Percentiles rank a stretch among this genome's conserved stretches.
These are phyloP conservation scores for Pyrus bretschneideri DNA, from an alignment of 306 rosid genomes.

Conservation along the genomic window DNA sequence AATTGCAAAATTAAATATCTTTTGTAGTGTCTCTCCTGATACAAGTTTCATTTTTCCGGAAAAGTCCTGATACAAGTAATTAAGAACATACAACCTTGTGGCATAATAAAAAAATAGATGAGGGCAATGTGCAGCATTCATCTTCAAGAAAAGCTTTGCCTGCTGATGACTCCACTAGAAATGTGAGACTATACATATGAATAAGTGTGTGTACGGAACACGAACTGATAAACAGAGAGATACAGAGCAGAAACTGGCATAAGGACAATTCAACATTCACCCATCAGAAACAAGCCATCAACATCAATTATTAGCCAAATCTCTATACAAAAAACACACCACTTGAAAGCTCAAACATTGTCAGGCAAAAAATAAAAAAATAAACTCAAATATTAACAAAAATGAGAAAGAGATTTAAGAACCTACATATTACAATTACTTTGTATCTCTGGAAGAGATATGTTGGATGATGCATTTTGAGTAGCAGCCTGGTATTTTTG, in stretches of 20 bases:
- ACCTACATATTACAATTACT: slow-evolving; percentile 90
- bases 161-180: not conserved
- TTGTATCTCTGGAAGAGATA: slow-evolving; percentile 87
- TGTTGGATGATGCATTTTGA: slow-evolving; percentile 79
- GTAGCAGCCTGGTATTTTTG: slow-evolving; percentile 91
- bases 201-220: not conserved
- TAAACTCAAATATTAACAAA: slow-evolving; percentile 1
- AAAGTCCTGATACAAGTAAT: not conserved
- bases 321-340: not conserved
- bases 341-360: slow-evolving; percentile 4
- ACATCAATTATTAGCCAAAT: not conserved
- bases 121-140: not conserved
- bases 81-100: not conserved
- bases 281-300: not conserved
- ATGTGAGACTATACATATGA: not conserved
- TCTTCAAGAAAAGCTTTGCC: not conserved
- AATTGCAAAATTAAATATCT: not conserved
- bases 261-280: not conserved
- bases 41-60: not conserved
- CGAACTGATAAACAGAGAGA: not conserved
- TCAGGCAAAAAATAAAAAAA: not conserved
- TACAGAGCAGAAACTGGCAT: not conserved
- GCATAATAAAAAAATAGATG: not conserved
- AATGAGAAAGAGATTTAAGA: not conserved
- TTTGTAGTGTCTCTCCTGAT: not conserved